phyloP scores from a whole-genome alignment of 176 grass and related monocot species.

The Raddia guianensis region DNA sequence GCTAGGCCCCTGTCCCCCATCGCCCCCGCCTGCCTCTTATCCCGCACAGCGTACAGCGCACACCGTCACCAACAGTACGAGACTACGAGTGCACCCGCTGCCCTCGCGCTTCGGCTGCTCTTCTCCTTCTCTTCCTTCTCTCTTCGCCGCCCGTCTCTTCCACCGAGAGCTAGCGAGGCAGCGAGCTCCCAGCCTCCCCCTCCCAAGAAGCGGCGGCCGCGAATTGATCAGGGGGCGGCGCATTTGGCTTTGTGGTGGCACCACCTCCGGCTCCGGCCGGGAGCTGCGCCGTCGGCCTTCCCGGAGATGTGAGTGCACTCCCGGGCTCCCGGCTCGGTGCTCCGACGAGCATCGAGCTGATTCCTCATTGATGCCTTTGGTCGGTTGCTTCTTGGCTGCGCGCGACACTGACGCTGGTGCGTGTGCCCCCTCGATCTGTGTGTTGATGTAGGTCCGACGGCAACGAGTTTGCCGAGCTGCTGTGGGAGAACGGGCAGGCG shows the following conservation, averaged over 20 bases:
- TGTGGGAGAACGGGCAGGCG: constrained; percentile 63
- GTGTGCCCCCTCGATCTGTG: neutral
- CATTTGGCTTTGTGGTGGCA: neutral
- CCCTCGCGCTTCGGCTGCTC: constrained; percentile 4
- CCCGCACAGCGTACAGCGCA: constrained; percentile 12
- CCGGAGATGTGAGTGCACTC: constrained; percentile 41
- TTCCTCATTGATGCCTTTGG: neutral
- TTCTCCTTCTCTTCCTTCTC: constrained; percentile 5
- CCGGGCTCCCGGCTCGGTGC: neutral
- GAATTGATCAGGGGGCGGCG: neutral
- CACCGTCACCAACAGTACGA: neutral
- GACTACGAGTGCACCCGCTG: neutral
- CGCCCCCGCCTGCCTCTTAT: constrained; percentile 40
- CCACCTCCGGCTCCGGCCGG: constrained; percentile 19
- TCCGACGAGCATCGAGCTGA: neutral
- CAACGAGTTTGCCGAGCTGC: constrained; percentile 53
- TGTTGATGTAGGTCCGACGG: constrained; percentile 40
- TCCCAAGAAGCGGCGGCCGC: constrained; percentile 15
- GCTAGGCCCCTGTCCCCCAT: constrained; percentile 28
- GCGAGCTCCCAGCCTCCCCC: neutral
- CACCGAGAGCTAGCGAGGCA: neutral
- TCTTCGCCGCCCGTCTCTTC: neutral
- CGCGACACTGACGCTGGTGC: constrained; percentile 23
- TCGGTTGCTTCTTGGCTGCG: neutral
- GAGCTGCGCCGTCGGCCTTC: neutral